phyloP scores from a whole-genome alignment of 768 basidiomycete species.

The Scleroderma bovista region DNA sequence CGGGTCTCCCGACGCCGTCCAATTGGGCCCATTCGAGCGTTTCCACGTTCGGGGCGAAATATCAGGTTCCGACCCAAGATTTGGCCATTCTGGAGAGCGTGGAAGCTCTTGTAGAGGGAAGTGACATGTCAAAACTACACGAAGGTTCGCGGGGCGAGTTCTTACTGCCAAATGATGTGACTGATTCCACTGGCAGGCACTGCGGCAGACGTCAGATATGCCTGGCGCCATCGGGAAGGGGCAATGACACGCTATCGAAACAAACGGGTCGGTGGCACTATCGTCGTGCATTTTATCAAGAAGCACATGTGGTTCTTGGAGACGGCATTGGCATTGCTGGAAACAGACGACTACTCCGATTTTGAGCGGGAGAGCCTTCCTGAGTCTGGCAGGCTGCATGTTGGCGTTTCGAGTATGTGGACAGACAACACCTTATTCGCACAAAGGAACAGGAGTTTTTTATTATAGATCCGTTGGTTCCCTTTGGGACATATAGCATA shows the following conservation, averaged over 20 bases:
- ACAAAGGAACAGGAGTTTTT: slow-evolving; percentile 7
- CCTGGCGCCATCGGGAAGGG: slow-evolving; percentile 73
- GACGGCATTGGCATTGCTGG: slow-evolving; percentile 82
- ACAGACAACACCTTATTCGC: slow-evolving; percentile 22
- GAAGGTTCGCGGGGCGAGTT: slow-evolving; percentile 42
- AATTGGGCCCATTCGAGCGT: slow-evolving; percentile 81
- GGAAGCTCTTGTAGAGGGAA: slow-evolving; percentile 92
- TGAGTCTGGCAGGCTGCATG: slow-evolving; percentile 7
- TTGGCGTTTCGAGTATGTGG: slow-evolving; percentile 25
- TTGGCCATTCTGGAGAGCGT: slow-evolving; percentile 67
- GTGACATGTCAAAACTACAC: slow-evolving; percentile 66
- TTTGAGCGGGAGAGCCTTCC: slow-evolving; percentile 18
- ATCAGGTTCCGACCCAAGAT: slow-evolving; percentile 61
- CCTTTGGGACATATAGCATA: neutral
- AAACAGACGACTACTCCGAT: slow-evolving; percentile 68
- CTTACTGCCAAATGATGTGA: neutral
- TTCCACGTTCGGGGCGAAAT: slow-evolving; percentile 75
- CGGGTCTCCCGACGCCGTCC: slow-evolving; percentile 40
- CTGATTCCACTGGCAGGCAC: slow-evolving; percentile 38
- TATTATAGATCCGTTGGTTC: neutral
- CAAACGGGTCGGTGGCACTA: slow-evolving; percentile 81
- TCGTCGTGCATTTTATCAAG: slow-evolving; percentile 97
- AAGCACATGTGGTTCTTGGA: slow-evolving; percentile 95
- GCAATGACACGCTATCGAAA: slow-evolving; percentile 56
- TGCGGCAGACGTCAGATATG: slow-evolving; percentile 53